Evolutionary conservation across 2,329 filamentous ascomycete genomes (phyloP), one percentile per base, ranked within the genome.

Genomic region (Neonectria coccinea): DNA sequence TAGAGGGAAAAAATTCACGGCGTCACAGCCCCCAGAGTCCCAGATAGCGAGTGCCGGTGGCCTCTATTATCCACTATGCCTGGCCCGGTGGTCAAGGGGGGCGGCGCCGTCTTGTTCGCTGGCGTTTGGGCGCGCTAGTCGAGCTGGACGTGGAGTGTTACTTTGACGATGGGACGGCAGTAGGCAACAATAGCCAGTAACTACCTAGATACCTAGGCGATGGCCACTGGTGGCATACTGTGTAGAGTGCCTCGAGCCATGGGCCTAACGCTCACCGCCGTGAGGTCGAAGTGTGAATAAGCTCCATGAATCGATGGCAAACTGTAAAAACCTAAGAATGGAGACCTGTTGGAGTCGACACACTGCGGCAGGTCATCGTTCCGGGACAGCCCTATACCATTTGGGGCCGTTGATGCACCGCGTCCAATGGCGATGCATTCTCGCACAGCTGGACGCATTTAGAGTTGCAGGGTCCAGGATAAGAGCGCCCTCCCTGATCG

Each of bases 361-460:
- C 3, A 8, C n/a, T 8, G 48, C 59, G 48, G 54, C 47, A 58
- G 54, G 51, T 20, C 25, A 52, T 18, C 50, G n/a, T 45, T 45
- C 56, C 50, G 55, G 48, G 44, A 47, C 39, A 55, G 55, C 60
- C 60, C 60, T 63, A 59, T 59, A 22, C 50, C 50, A 22, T 41
- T 47, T 53, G 10, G 52, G 53, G 36, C 48, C 14, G 36, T 47
- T 25, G 27, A 29, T 53, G 39, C 6, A 20, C 18, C 10, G 12
- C 22, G 41, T 42, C 60, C 60, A 63, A 63, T 63, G 41, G 27
- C 39, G 18, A 12, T 3, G 12, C 11, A n/a, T 8, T 29, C 9
- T 59, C 61, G 55, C 55, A 51, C 33, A 64, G 56, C 61, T 64
- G 61, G 53, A 64, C 50, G 11, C 41, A 64, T 59, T 59, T 64